Conservation (phyloP, 2,329 filamentous ascomycete genomes). For the Xylariales sp. region DNA sequence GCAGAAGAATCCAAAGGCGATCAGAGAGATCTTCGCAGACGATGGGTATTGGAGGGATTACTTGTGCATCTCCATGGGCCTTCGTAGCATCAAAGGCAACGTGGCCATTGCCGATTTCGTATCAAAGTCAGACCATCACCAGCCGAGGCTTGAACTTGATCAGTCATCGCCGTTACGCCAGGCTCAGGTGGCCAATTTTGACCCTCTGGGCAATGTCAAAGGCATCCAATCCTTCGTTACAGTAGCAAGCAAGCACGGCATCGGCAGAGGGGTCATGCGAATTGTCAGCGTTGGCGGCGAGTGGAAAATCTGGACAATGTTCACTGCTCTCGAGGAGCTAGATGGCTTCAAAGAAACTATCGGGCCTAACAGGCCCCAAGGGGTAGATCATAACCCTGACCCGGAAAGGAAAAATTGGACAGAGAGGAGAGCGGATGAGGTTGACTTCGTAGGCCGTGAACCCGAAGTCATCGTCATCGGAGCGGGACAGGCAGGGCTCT, state of each 20-base stretch:
- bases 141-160: constrained; percentile 32
- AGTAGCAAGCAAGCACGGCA: constrained; percentile 40
- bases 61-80: constrained; percentile 50
- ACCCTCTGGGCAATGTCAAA: constrained; percentile 35
- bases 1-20: constrained; percentile 23
- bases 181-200: constrained; percentile 36
- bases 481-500: constrained; percentile 51
- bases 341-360: constrained; percentile 38
- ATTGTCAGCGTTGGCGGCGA: constrained; percentile 32
- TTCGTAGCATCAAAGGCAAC: constrained; percentile 47
- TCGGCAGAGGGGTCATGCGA: constrained; percentile 45
- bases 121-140: constrained; percentile 22
- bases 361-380: constrained; percentile 36
- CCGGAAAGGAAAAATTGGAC: constrained; percentile 46
- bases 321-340: constrained; percentile 42
- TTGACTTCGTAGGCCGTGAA: constrained; percentile 39
- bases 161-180: constrained; percentile 31
- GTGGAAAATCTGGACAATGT: constrained; percentile 55
- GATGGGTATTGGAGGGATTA: constrained; percentile 57
- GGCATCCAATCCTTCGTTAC: constrained; percentile 47
- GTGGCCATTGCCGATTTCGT: constrained; percentile 32
- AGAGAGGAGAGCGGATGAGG: constrained; percentile 40
- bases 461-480: constrained; percentile 55
- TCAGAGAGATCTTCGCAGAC: constrained; percentile 41
- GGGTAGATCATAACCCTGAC: constrained; percentile 43